Evolutionary conservation across 805 yeast genomes (phyloP).

Genomic region (Phaffomyces opuntiae): DNA sequence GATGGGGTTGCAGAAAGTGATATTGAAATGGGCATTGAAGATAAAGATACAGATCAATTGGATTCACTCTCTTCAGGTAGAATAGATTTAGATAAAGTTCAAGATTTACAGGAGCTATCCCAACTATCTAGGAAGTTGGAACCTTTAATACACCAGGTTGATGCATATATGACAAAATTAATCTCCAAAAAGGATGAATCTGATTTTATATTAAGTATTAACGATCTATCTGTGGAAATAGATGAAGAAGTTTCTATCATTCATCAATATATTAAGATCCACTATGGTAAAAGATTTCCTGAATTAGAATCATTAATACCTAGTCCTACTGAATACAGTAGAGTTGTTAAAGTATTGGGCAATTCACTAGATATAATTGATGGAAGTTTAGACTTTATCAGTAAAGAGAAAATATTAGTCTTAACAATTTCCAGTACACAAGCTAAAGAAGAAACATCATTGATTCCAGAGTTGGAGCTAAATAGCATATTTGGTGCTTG

Average conservation of each 20-base stretch:
- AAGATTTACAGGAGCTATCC: conserved; percentile 12
- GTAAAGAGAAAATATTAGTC: conserved; percentile 63
- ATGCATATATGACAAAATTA: conserved; percentile 11
- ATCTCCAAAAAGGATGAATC: conserved; percentile 31
- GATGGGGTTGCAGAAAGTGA: conserved; percentile 5
- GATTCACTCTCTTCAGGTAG: conserved; percentile 4
- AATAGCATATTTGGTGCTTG: conserved; percentile 37
- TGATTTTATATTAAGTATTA: conserved; percentile 45
- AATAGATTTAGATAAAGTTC: conserved; percentile 7
- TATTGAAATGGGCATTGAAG: neutral
- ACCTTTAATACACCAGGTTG: conserved; percentile 14
- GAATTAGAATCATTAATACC: conserved; percentile 61
- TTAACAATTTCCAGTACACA: conserved; percentile 68
- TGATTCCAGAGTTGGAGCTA: conserved; percentile 29
- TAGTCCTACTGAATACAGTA: conserved; percentile 56
- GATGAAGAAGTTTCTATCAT: conserved; percentile 45
- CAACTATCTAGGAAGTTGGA: conserved; percentile 8
- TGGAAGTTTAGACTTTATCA: conserved; percentile 29
- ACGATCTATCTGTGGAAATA: conserved; percentile 47
- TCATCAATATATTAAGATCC: conserved; percentile 41
- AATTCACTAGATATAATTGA: conserved; percentile 32
- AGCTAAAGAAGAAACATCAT: conserved; percentile 25
- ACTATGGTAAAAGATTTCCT: conserved; percentile 58
- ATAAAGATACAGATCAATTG: neutral
- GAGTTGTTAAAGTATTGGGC: conserved; percentile 43